Base-by-base conservation (phyloP, 768 basidiomycete species). In the Lactarius sp. region DNA sequence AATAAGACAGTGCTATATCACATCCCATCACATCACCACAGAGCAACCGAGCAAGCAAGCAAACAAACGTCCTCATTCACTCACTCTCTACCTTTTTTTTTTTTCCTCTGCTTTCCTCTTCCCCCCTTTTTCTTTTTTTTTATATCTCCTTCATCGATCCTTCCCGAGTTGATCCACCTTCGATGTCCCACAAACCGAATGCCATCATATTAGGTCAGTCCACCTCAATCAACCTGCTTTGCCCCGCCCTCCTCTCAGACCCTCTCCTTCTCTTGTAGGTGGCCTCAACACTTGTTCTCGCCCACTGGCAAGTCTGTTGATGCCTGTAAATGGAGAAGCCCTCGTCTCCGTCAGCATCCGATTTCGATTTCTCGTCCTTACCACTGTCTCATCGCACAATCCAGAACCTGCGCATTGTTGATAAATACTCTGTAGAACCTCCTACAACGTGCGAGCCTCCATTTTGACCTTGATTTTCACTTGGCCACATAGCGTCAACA, bases 201-300 rank as follows among this genome's bases (percentile, higher is more conserved):
- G 90, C 82, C 46, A 80, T 93, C 69, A 86, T 93, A 68, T 86
- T 91, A 69, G 91, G 91, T 92, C 64, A 66, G 84, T 74, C 7
- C 44, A 9, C 12, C 47, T 27, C 27, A 27, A 27, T 27, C 27
- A 27, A 27, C 27, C 2, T 27, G 27, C 27, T 27, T 27, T 27
- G 27, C 27, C 27, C 22, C 47, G 22, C 8, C 12, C 10, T 20
- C 20, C 10, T 56, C 41, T 42, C 37, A 64, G 39, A 34, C 33
- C 64, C 52, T 13, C 63, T 56, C 10, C 44, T 47, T 34, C 16
- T 42, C 47, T 6, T 27, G 14, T 67, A 93, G 92, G 92, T 66
- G 92, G 92, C 58, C 75, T 92, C 67, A 92, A 91, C 76, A 90
- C 88, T 59, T 88, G 79, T 72, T 85, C 92, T 9, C 82, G 91